These are phyloP conservation scores for Purpureocillium lavendulum DNA, from an alignment of 2,329 filamentous ascomycete genomes.

Conservation along the genomic window DNA sequence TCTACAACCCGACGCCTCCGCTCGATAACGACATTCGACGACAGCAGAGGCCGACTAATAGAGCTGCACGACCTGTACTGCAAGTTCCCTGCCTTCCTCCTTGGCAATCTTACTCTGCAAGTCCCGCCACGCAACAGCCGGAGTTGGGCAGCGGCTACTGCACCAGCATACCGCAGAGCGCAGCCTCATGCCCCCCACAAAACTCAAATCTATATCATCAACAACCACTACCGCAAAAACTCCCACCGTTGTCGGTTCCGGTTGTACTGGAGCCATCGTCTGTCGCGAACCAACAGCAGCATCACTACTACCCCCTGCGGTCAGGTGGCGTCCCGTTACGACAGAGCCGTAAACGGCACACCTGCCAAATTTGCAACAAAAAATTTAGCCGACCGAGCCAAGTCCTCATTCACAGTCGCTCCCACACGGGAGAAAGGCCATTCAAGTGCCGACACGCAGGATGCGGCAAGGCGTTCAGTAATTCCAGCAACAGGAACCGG, in stretches of 20 bases:
- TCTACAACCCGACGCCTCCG: slow-evolving; percentile 51
- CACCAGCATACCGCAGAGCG: slow-evolving; percentile 33
- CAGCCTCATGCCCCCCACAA: slow-evolving; percentile 37
- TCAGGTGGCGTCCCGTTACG: slow-evolving; percentile 74
- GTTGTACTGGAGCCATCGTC: slow-evolving; percentile 43
- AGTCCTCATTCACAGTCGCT: slow-evolving; percentile 92
- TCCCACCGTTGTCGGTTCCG: slow-evolving; percentile 48
- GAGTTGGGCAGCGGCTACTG: slow-evolving; percentile 47
- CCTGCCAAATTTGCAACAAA: slow-evolving; percentile 96
- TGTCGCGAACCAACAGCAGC: slow-evolving; percentile 66
- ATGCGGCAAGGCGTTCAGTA: slow-evolving; percentile 95
- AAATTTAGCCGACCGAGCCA: slow-evolving; percentile 93
- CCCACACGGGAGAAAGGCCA: too few species aligned
- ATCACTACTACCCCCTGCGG: slow-evolving; percentile 86
- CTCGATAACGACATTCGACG: slow-evolving; percentile 43
- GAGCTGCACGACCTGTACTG: too few species aligned
- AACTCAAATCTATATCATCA: slow-evolving; percentile 56
- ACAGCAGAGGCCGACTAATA: too few species aligned
- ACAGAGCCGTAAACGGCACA: slow-evolving; percentile 91
- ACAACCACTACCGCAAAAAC: slow-evolving; percentile 52
- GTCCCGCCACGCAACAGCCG: slow-evolving; percentile 33
- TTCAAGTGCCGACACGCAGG: slow-evolving; percentile 89
- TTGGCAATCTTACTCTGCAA: slow-evolving; percentile 34
- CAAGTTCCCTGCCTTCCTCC: slow-evolving; percentile 17
- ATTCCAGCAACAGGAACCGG: slow-evolving; percentile 99